These are phyloP conservation scores for Lathyrus tuberosus DNA, from an alignment of 306 rosid genomes.

Conservation along the genomic window DNA sequence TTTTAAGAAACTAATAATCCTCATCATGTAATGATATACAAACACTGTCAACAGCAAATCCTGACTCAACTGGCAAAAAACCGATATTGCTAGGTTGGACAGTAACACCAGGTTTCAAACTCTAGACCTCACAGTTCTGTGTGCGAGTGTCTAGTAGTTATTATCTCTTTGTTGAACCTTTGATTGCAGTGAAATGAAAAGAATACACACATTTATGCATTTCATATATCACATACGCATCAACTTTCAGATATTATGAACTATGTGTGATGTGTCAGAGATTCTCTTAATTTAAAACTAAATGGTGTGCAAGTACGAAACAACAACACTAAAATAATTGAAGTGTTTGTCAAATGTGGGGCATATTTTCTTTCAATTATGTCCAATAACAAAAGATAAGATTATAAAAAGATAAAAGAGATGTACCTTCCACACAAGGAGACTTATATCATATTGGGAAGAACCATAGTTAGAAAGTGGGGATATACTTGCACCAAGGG, in stretches of 20 bases:
- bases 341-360: constrained; percentile 31
- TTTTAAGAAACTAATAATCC: background rate
- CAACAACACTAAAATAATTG: constrained; percentile 6
- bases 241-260: constrained; percentile 33
- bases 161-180: background rate
- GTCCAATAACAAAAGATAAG: constrained; percentile 40
- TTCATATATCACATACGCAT: background rate
- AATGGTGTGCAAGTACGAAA: constrained; percentile 35
- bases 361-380: constrained; percentile 41
- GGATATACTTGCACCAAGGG: constrained; percentile 57
- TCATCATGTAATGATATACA: no score
- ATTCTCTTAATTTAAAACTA: constrained; percentile 39
- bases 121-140: no score
- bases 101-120: no score
- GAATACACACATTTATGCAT: background rate
- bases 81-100: no score
- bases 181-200: background rate
- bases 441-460: constrained; percentile 60
- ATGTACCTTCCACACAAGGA: constrained; percentile 64
- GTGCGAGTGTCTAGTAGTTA: no score
- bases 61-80: no score
- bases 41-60: no score
- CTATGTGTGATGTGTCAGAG: constrained; percentile 41
- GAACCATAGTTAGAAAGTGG: constrained; percentile 57
- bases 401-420: constrained; percentile 17